These are phyloP conservation scores for Furcasterigmium sp. DNA, from an alignment of 2,329 filamentous ascomycete genomes.

Conservation along the genomic window DNA sequence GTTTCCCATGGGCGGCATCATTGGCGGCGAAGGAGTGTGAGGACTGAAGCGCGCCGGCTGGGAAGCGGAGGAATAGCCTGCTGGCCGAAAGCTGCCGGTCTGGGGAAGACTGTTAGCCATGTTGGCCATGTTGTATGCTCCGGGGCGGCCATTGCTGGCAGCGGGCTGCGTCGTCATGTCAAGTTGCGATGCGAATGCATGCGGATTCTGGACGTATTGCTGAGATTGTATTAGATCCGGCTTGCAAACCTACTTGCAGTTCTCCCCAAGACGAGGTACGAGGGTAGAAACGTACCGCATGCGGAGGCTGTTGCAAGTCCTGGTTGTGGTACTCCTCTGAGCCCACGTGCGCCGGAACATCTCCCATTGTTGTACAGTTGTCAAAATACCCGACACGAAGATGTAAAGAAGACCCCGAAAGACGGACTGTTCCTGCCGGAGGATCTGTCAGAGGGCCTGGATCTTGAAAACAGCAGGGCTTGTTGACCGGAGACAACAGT, in stretches of 20 bases:
- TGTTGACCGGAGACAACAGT: too few relatives aligned
- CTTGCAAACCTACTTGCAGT: too few relatives aligned
- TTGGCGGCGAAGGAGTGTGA: slow-evolving; percentile 24
- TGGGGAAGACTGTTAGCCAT: slow-evolving; percentile 40
- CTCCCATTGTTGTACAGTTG: slow-evolving; percentile 24
- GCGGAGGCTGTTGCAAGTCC: slow-evolving; percentile 10
- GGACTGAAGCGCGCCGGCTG: slow-evolving; percentile 26
- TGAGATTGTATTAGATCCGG: too few relatives aligned
- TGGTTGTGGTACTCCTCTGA: slow-evolving; percentile 12
- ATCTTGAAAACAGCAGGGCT: too few relatives aligned
- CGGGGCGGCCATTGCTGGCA: slow-evolving; percentile 18
- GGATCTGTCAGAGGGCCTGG: too few relatives aligned
- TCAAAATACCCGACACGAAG: slow-evolving; percentile 1
- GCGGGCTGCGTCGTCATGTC: slow-evolving; percentile 28
- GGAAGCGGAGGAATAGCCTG: slow-evolving; percentile 28
- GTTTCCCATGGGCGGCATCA: slow-evolving; percentile 29
- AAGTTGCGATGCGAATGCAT: slow-evolving; percentile 35
- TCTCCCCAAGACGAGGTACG: too few relatives aligned
- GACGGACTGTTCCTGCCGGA: background rate
- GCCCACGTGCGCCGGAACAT: slow-evolving; percentile 18
- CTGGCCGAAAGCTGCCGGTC: slow-evolving; percentile 26
- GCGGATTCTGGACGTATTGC: slow-evolving; percentile 25
- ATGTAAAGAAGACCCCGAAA: too few relatives aligned
- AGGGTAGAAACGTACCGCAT: slow-evolving; percentile 6
- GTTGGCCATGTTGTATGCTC: slow-evolving; percentile 41